Percentiles rank a stretch among this genome's conserved stretches.
Evolutionary conservation across 2,329 filamentous ascomycete genomes (phyloP).

Genomic region (Diaporthe ampelina): DNA sequence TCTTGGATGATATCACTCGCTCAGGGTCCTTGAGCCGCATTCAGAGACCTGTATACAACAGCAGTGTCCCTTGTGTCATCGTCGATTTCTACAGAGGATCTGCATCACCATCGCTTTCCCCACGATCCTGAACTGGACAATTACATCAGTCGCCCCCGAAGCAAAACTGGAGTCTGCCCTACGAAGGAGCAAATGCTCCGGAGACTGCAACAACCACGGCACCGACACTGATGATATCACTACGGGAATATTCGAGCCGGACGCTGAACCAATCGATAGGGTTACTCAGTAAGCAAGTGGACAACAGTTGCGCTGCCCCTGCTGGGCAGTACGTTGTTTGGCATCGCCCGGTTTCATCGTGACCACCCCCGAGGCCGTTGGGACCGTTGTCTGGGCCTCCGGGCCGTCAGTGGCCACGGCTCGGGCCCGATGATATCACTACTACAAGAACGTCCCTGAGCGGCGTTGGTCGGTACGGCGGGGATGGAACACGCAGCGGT

Average conservation of each 20-base stretch:
- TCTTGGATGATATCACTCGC: slow-evolving; percentile 37
- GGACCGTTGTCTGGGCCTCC: not conserved
- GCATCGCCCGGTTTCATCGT: not conserved
- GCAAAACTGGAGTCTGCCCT: slow-evolving; percentile 9
- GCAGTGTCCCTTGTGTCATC: not conserved
- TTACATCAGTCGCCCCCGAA: slow-evolving; percentile 15
- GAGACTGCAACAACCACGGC: not conserved
- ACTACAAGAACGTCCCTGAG: not conserved
- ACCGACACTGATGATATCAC: slow-evolving; percentile 15
- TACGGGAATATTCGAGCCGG: not conserved
- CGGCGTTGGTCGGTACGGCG: not conserved
- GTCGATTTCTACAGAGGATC: slow-evolving; percentile 13
- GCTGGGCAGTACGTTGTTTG: not conserved
- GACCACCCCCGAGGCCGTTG: not conserved
- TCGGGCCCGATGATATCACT: slow-evolving; percentile 31
- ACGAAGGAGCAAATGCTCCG: slow-evolving; percentile 25
- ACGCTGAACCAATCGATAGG: not conserved
- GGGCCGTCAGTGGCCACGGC: not conserved
- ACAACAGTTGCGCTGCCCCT: not conserved
- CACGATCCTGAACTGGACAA: slow-evolving; percentile 4
- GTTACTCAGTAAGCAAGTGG: not conserved
- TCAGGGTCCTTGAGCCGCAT: slow-evolving; percentile 29
- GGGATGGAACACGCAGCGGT: not conserved
- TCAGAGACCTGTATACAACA: not conserved
- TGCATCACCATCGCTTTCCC: not conserved